Base-by-base conservation (phyloP, 2,329 filamentous ascomycete genomes). In the Apiospora kogelbergensis region DNA sequence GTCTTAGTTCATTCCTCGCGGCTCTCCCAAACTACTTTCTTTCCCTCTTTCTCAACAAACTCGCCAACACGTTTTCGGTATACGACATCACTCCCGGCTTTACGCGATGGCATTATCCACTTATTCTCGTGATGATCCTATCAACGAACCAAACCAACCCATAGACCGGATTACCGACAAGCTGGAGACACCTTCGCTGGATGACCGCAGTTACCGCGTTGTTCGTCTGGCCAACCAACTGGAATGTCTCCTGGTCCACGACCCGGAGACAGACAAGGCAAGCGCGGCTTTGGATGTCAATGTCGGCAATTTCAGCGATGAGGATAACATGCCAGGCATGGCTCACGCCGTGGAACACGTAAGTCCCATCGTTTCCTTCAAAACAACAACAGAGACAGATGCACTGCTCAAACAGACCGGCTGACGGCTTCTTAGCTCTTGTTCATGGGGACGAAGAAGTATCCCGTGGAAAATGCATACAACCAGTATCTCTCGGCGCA, bases 361-460 rank as follows among this genome's bases (percentile, higher is more conserved):
- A 65, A 26, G 63, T 65, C 45, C 40, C 33, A 42, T 10, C 17
- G 2, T 44, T 30, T 1, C n/a, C 17, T 11, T 20, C n/a, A 10
- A 44, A 11, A 65, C 37, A 7, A n/a, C n/a, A n/a, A n/a, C n/a
- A n/a, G n/a, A n/a, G n/a, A n/a, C n/a, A n/a, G 24, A 22, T 24
- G 11, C 13, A 15, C 40, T 15, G 13, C 4, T 13, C 11, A 24
- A 41, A 65, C 37, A 26, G 17, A 17, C 44, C n/a, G n/a, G 22
- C 63, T 65, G 20, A 65, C 63, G n/a, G 37, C 10, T 5, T n/a
- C 53, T 86, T 73, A 90, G 86, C 84, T 98, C 72, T 84, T 99
- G 30, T 99, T 99, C 84, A 98, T 99, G 96, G 96, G 96, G 65
- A 99, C 96, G 9, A 92, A 97, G 81, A 99, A 98, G 88, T 99